These are phyloP conservation scores for Xylaria flabelliformis DNA, from an alignment of 495 filamentous ascomycete genomes.

Conservation along the genomic window DNA sequence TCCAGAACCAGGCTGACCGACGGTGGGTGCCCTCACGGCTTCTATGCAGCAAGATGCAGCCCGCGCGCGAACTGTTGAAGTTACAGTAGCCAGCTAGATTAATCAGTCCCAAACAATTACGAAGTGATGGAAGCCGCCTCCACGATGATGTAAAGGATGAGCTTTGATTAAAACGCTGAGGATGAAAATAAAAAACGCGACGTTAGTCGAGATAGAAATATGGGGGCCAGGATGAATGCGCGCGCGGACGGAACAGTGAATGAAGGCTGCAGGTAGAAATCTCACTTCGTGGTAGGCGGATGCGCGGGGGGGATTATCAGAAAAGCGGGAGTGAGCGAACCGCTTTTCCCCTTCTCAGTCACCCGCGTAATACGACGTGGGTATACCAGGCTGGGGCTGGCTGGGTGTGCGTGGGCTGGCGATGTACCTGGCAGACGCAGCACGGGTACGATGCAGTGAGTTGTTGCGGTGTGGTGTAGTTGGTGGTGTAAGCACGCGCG, in stretches of 20 bases:
- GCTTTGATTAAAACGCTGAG: conserved; percentile 6
- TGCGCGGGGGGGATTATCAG: conserved; percentile 43
- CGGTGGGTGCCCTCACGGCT: conserved; percentile 1
- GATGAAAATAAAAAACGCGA: conserved; percentile 16
- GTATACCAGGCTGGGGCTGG: conserved; percentile 36
- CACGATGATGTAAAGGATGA: background rate
- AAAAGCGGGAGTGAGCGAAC: conserved; percentile 39
- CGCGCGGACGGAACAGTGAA: conserved; percentile 33
- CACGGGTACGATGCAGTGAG: conserved; percentile 38
- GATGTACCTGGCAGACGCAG: conserved; percentile 32
- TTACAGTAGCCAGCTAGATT: conserved; percentile 1
- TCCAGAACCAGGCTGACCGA: conserved; percentile 4
- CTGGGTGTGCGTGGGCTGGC: conserved; percentile 30
- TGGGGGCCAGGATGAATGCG: conserved; percentile 27
- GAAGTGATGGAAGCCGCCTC: background rate
- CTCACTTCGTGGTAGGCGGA: conserved; percentile 33
- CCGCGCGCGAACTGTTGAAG: conserved; percentile 5
- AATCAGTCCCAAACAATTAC: conserved; percentile 1
- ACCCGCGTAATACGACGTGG: conserved; percentile 45
- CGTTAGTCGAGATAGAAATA: conserved; percentile 25
- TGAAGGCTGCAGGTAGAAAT: conserved; percentile 27
- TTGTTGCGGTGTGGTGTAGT: conserved; percentile 31
- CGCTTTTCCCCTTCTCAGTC: conserved; percentile 38
- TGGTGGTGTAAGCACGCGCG: conserved; percentile 31
- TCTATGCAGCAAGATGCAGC: conserved; percentile 24